phyloP scores from a whole-genome alignment of 371 early-diverging fungal species.

The Mucor piriformis region DNA sequence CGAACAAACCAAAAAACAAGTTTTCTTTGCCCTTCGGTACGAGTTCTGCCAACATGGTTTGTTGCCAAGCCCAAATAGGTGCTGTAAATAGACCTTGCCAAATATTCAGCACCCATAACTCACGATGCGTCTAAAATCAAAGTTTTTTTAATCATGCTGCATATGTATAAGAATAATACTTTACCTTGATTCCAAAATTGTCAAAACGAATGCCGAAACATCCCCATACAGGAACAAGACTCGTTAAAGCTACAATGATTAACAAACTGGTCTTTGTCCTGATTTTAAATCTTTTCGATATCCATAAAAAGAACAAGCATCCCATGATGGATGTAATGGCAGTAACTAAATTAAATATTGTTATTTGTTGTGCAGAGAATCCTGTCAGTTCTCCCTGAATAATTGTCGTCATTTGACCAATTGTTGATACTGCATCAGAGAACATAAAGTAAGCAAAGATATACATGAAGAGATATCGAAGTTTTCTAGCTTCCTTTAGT shows the following conservation, averaged over 20 bases:
- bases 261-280: slow-evolving; percentile 38
- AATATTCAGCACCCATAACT: slow-evolving; percentile 44
- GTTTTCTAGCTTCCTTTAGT: slow-evolving; percentile 35
- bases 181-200: slow-evolving; percentile 31
- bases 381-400: slow-evolving; percentile 38
- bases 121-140: slow-evolving; percentile 15
- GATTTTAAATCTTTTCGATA: slow-evolving; percentile 33
- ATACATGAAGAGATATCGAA: slow-evolving; percentile 48
- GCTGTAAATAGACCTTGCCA: slow-evolving; percentile 51
- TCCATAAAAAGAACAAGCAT: slow-evolving; percentile 39
- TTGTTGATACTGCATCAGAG: slow-evolving; percentile 51
- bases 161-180: neutral
- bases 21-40: slow-evolving; percentile 56
- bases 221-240: slow-evolving; percentile 39
- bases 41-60: slow-evolving; percentile 44
- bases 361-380: slow-evolving; percentile 35
- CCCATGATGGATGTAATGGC: slow-evolving; percentile 44
- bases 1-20: slow-evolving; percentile 60
- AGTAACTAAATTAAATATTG: slow-evolving; percentile 32
- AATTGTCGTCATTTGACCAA: slow-evolving; percentile 30
- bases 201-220: slow-evolving; percentile 36
- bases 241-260: slow-evolving; percentile 31
- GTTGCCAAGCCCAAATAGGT: slow-evolving; percentile 50
- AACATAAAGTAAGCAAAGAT: slow-evolving; percentile 44
- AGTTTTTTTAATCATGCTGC: neutral